phyloP scores from a whole-genome alignment of 2,329 filamentous ascomycete species.

The Xylariaceae sp. region DNA sequence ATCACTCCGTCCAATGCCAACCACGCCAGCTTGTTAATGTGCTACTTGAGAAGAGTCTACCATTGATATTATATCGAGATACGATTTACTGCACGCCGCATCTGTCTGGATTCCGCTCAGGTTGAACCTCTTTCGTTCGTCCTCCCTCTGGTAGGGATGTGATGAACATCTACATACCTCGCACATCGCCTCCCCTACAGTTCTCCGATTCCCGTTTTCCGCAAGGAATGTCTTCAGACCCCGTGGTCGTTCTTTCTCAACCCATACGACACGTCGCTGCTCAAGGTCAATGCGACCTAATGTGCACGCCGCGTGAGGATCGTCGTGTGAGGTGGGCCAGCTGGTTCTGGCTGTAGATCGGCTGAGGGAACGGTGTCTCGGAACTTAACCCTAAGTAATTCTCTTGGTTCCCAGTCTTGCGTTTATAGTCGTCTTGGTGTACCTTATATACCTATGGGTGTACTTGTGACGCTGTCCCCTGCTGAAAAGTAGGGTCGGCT shows the following conservation, averaged over 20 bases:
- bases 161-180: conserved; percentile 48
- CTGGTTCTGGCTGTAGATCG: conserved; percentile 48
- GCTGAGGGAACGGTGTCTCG: conserved; percentile 67
- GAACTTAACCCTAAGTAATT: conserved; percentile 96
- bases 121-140: conserved; percentile 54
- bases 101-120: conserved; percentile 32
- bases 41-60: conserved; percentile 38
- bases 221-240: conserved; percentile 66
- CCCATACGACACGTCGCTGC: conserved; percentile 59
- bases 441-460: conserved; percentile 64
- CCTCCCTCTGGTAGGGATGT: conserved; percentile 34
- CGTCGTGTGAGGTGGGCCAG: conserved; percentile 48
- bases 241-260: conserved; percentile 45
- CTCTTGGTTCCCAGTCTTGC: conserved; percentile 77
- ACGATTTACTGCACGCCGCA: conserved; percentile 33
- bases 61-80: conserved; percentile 42
- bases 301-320: conserved; percentile 55
- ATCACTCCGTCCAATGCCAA: conserved; percentile 29
- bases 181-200: conserved; percentile 81
- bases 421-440: conserved; percentile 71
- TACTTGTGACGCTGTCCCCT: conserved; percentile 45
- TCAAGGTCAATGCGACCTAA: conserved; percentile 65
- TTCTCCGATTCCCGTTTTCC: conserved; percentile 77
- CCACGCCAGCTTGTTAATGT: conserved; percentile 30
- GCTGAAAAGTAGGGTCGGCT: conserved; percentile 57